Evolutionary conservation across 176 grass and related monocot genomes (phyloP), one percentile per base, ranked within the genome.

Genomic region (Elymus sibiricus): DNA sequence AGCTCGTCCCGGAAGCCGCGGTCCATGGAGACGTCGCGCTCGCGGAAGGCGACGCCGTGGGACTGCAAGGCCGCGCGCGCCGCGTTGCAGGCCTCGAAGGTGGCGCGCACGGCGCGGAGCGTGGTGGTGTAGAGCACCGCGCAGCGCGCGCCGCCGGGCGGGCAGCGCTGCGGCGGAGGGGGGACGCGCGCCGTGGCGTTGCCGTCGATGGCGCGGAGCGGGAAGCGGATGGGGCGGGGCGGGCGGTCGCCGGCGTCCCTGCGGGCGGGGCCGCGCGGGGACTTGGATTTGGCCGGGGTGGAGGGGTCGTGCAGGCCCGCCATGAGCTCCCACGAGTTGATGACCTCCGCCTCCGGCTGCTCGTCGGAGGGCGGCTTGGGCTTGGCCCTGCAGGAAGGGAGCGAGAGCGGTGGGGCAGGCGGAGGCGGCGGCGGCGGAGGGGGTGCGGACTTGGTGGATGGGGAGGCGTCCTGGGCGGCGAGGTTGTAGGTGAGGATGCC

Each of bases 271-370:
- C n/a, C 5, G 53, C 62, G 62, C 27, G 62, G 62, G 15, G 85
- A 14, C 78, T 70, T 83, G 17, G 85, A 14, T 68, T 83, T 83
- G 24, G 44, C 74, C 0, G 85, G 90, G 28, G 90, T 89, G 80
- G 76, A 76, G 16, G 88, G 82, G 65, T 90, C 87, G 53, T 87
- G 61, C 34, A 95, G 93, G 77, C 93, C 93, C 5, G 90, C 93
- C 93, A 92, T 95, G 47, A 92, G 87, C 74, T 95, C 90, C 93
- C 90, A 95, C 2, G 90, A 90, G 83, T 95, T 95, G 85, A 95
- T 92, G 74, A 95, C 86, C 85, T 95, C 53, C 19, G 53, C 53
- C 53, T 58, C 53, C 19, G 19, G 53, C 7, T 58, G 53, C 19
- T 58, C 53, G 53, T 58, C 53, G 19, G 53, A 58, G 53, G 53